A percentile compares a stretch with the other conserved stretches of the same genome.
Conservation (phyloP, 768 basidiomycete genomes). For the Pilatotrama ljubarskyi region DNA sequence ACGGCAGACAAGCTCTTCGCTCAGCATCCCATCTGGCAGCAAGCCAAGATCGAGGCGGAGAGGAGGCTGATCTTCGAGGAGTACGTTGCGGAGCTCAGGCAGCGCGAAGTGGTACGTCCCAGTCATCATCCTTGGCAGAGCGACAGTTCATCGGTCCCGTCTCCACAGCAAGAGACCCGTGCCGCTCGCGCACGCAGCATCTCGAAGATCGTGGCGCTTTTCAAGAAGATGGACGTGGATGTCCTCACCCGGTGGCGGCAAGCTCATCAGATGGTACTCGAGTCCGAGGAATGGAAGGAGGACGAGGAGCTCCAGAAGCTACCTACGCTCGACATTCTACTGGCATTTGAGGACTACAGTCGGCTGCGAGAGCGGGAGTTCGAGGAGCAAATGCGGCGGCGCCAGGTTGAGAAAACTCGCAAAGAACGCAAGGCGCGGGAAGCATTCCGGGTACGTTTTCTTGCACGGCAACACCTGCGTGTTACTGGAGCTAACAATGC, state of each 20-base stretch:
- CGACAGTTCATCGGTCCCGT: not conserved
- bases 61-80: constrained; percentile 89
- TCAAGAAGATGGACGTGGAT: constrained; percentile 87
- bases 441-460: constrained; percentile 69
- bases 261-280: constrained; percentile 73
- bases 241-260: constrained; percentile 92
- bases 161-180: constrained; percentile 70
- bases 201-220: constrained; percentile 77
- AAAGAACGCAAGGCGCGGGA: constrained; percentile 89
- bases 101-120: constrained; percentile 79
- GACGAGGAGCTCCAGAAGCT: constrained; percentile 80
- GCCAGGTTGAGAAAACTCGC: constrained; percentile 80
- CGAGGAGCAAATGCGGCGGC: constrained; percentile 79
- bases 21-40: constrained; percentile 89
- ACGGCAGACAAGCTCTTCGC: constrained; percentile 87
- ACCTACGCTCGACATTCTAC: constrained; percentile 88
- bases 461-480: no score
- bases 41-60: constrained; percentile 83
- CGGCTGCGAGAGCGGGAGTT: constrained; percentile 88
- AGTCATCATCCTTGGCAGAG: not conserved
- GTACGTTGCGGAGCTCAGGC: constrained; percentile 82
- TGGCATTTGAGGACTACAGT: constrained; percentile 93
- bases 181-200: constrained; percentile 78
- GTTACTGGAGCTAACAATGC: constrained; percentile 1
- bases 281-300: constrained; percentile 75